Evolutionary conservation across 2,329 filamentous ascomycete species (phyloP).

Genomic region (Colletotrichum sp.): DNA sequence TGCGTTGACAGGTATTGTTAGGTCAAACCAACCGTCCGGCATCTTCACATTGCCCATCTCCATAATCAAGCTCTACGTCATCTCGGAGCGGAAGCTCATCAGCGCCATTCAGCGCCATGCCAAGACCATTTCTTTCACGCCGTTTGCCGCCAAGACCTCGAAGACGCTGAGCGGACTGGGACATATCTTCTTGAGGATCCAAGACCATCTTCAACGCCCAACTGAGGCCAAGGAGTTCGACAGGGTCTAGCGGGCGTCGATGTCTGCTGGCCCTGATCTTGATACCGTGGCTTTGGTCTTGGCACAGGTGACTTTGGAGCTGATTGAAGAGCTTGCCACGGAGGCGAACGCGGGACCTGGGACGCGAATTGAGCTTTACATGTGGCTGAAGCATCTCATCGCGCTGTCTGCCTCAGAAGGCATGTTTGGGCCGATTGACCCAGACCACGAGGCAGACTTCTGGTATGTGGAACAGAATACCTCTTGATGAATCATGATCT

Average conservation of each 20-base stretch:
- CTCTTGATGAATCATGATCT: neutral
- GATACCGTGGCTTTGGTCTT: neutral
- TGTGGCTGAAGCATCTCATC: neutral
- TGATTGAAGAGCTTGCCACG: neutral
- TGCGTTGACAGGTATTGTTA: too few relatives aligned
- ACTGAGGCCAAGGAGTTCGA: neutral
- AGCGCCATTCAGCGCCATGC: neutral
- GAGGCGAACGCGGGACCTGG: neutral
- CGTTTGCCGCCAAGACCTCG: neutral
- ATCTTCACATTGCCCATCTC: too few relatives aligned
- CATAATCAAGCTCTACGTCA: constrained; percentile 1
- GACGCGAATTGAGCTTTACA: neutral
- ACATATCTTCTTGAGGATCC: neutral
- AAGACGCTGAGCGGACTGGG: neutral
- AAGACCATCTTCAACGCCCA: neutral
- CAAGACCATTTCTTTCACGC: neutral
- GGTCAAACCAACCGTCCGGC: neutral
- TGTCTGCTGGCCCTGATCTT: neutral
- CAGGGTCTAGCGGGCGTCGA: neutral
- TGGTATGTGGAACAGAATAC: neutral
- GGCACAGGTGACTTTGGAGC: neutral
- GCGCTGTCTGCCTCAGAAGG: neutral
- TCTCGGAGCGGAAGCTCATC: neutral
- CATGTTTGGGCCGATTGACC: constrained; percentile 6
- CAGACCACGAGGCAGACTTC: constrained; percentile 1